A percentile compares a stretch with the other conserved stretches of the same genome.
Conservation (phyloP, 2,329 filamentous ascomycete genomes). For the Sporothrix brasiliensis region DNA sequence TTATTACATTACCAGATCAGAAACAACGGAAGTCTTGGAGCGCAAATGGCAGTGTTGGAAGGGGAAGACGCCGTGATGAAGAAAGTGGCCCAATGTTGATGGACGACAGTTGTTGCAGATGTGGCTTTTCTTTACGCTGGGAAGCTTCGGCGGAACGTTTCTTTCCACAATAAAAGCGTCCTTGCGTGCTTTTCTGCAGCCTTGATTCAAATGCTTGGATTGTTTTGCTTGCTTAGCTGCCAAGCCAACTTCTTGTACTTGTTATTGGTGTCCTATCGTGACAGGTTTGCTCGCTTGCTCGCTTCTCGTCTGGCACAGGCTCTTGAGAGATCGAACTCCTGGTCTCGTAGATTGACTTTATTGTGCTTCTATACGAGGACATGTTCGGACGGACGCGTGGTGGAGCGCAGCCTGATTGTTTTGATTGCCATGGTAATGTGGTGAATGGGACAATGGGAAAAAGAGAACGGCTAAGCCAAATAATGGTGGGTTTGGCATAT, state of each 20-base stretch:
- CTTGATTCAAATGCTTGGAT: background rate
- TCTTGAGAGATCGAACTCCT: background rate
- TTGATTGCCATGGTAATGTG: background rate
- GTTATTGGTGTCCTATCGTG: slow-evolving; percentile 5
- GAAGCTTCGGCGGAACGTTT: too few relatives aligned
- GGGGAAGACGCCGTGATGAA: background rate
- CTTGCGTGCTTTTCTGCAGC: background rate
- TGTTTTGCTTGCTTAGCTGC: background rate
- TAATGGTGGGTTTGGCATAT: background rate
- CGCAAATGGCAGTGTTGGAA: background rate
- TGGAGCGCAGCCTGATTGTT: background rate
- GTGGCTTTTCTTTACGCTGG: background rate
- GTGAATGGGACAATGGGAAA: background rate
- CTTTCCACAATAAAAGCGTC: background rate
- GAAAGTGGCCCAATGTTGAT: background rate
- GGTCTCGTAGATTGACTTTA: background rate
- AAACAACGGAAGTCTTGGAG: background rate
- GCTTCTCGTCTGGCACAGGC: background rate
- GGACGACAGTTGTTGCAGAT: too few relatives aligned
- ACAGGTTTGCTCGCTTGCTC: background rate
- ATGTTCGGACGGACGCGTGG: background rate
- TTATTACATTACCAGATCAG: background rate
- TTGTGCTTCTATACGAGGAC: background rate
- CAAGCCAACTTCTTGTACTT: background rate
- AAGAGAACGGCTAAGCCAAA: background rate